Evolutionary conservation across 2,329 filamentous ascomycete genomes (phyloP), one percentile per base, ranked within the genome.

Genomic region (Microdochium bolleyi): DNA sequence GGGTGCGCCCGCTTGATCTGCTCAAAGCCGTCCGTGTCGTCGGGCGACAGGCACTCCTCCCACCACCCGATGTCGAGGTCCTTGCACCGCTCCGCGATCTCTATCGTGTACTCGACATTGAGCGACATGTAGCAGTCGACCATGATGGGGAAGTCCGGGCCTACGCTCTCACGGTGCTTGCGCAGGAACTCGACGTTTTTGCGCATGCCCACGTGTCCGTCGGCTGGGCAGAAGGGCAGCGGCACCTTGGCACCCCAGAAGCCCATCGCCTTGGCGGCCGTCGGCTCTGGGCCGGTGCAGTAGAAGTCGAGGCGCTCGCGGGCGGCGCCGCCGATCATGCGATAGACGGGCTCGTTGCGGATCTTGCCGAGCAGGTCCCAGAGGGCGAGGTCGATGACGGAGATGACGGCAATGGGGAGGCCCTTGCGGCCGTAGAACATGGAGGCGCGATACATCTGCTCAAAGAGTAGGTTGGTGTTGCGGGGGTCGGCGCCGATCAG

Each of bases 351-450:
- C 72, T 96, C 92, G 60, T 90, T 88, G 58, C 92, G 83, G 57
- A 96, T 80, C 76, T 96, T 96, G 59, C 92, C 92, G 4, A 95
- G 74, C 44, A 96, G 77, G 74, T 96, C 92, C 92, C 92, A 96
- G 41, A 96, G 72, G 3, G 92, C 92, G 46, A 96, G 79, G 64
- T 96, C 92, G 63, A 96, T 94, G 58, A 96, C 92, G 2, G 90
- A 95, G 64, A 96, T 96, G 64, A 95, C 87, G 51, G 92, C 92
- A 11, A 92, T 82, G 2, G 92, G 88, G 1, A 96, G 82, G 49
- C 92, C 92, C 70, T 96, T 96, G 60, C 92, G 86, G 56, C 92
- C 92, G 66, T 96, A 96, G 76, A 96, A 96, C 89, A 96, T 95
- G 60, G 90, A 95, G 2, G 81, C 88, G 55, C 91, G 85, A 76